Evolutionary conservation across 108 stramenopile genomes (phyloP), one percentile per base, ranked within the genome.

Genomic region (Pinguiococcus pyrenoidosus): DNA sequence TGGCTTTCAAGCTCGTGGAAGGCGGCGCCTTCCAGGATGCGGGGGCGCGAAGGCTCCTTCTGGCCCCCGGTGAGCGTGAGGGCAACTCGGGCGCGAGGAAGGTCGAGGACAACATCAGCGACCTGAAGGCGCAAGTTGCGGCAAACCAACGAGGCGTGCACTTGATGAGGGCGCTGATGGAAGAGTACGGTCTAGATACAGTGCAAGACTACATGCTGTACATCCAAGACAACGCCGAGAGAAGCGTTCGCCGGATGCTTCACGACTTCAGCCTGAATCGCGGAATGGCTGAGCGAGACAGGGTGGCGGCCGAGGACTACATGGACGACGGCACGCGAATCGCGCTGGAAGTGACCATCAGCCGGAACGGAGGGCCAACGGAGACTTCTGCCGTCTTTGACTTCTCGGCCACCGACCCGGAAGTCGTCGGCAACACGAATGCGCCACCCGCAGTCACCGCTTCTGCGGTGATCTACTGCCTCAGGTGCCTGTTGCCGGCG

Each of bases 261-360:
- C 8, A 10, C 17, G 46, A 43, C 10, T 56, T 56, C 46, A 44
- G 43, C 17, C 46, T 46, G 37, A 18, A 44, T 24, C 44, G 35
- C 37, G 56, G 56, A 0, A 44, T 56, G 10, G 41, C 2, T 16
- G 44, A 56, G 44, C 38, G 38, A 23, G 9, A 34, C 13, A 18
- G n/a, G 69, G 68, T 83, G 27, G 47, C 46, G 22, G 88, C 93
- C 9, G 73, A 81, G 23, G 97, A 99, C 58, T 67, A 77, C 51
- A 81, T 99, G 85, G 97, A 99, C 54, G 92, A 99, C 74, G 97
- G 97, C 29, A 87, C 87, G 16, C 83, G 80, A 0, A 99, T 99
- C 38, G 53, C 71, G 35, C 72, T 99, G 24, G 68, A 74, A 0
- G 76, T 99, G 39, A 73, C 78, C 26, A 87, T 99, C 41, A 82